These are phyloP conservation scores for Fusarium foetens DNA, from an alignment of 2,329 filamentous ascomycete genomes.

Conservation along the genomic window DNA sequence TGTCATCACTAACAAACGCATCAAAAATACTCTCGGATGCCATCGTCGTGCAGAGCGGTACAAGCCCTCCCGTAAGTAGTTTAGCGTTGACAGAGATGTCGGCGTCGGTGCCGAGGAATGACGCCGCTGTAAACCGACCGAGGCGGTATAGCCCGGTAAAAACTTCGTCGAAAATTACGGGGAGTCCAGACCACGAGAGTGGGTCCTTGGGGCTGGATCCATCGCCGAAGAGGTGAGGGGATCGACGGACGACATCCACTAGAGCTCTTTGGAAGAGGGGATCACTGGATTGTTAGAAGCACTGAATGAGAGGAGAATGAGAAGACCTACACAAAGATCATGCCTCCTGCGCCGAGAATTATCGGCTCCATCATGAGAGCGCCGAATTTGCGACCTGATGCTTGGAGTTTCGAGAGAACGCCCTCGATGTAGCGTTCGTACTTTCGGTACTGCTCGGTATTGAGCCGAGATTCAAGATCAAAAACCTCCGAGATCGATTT, in stretches of 20 bases:
- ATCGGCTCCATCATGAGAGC: conserved; percentile 84
- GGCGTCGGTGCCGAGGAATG: conserved; percentile 73
- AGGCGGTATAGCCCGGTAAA: conserved; percentile 88
- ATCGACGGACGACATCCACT: conserved; percentile 71
- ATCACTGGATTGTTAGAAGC: conserved; percentile 62
- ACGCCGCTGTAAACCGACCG: conserved; percentile 75
- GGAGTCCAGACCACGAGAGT: conserved; percentile 75
- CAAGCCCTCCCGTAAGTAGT: conserved; percentile 80
- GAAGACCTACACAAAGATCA: conserved; percentile 76
- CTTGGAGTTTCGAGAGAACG: conserved; percentile 62
- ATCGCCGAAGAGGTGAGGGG: conserved; percentile 63
- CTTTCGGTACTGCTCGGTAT: conserved; percentile 54
- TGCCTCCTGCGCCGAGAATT: conserved; percentile 83
- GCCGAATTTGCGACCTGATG: conserved; percentile 74
- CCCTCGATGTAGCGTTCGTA: conserved; percentile 70
- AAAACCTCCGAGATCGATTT: conserved; percentile 67
- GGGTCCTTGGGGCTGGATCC: conserved; percentile 21
- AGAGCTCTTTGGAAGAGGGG: conserved; percentile 82
- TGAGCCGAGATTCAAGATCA: conserved; percentile 61
- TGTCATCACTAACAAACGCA: conserved; percentile 76
- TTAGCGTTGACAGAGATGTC: conserved; percentile 88
- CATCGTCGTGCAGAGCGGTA: conserved; percentile 80
- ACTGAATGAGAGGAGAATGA: too few species aligned
- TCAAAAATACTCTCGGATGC: conserved; percentile 79
- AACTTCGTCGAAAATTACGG: conserved; percentile 86